Percentiles rank a stretch among this genome's conserved stretches.
Evolutionary conservation across 164 flowering plant species (phyloP).

Genomic region (Stephania yunnanensis): DNA sequence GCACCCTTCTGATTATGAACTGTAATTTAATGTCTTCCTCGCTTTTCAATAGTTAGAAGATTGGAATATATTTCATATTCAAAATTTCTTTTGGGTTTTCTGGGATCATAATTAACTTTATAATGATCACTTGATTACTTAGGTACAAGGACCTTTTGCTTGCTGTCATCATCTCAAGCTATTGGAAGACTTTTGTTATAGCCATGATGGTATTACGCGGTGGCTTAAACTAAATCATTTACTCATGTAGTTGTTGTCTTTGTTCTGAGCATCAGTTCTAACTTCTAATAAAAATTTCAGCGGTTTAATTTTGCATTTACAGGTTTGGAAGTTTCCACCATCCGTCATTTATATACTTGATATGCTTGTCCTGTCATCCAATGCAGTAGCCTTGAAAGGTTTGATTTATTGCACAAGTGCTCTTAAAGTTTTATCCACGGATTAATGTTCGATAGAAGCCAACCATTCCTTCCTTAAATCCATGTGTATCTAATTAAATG

Average conservation of each 20-base stretch:
- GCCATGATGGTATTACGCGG: conserved; percentile 55
- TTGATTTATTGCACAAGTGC: neutral
- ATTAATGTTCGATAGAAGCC: neutral
- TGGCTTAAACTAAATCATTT: neutral
- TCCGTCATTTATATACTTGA: conserved; percentile 61
- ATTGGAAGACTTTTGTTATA: conserved; percentile 63
- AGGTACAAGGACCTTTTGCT: conserved; percentile 55
- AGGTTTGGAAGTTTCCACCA: conserved; percentile 90
- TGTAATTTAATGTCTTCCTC: neutral
- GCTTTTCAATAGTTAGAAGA: neutral
- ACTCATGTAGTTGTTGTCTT: neutral
- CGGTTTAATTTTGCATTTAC: conserved; percentile 12
- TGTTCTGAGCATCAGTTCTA: neutral
- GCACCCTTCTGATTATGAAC: neutral
- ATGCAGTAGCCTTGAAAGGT: conserved; percentile 75
- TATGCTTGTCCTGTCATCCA: conserved; percentile 66
- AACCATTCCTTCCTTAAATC: neutral
- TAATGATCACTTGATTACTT: conserved; percentile 8
- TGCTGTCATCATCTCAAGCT: conserved; percentile 66
- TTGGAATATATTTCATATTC: neutral
- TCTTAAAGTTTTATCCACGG: neutral
- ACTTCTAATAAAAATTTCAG: neutral
- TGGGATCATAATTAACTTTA: neutral
- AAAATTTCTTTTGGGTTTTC: neutral
- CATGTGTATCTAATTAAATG: neutral